Conservation (phyloP, 345 rosid genomes). For the Angophora floribunda region DNA sequence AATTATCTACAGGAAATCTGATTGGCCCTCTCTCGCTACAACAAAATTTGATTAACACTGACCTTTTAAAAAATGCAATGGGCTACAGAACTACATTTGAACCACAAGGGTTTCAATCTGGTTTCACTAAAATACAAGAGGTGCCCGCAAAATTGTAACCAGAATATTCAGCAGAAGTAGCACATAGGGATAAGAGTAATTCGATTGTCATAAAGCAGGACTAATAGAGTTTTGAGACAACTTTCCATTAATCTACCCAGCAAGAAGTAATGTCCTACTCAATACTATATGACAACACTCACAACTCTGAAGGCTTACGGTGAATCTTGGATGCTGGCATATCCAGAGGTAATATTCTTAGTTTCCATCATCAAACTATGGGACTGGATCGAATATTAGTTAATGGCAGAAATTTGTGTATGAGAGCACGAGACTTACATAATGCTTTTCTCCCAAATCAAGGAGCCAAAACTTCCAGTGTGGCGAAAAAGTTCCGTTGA, state of each 20-base stretch:
- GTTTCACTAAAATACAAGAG: background rate
- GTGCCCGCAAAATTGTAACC: background rate
- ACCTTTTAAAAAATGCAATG: background rate
- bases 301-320: background rate
- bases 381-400: background rate
- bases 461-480: conserved; percentile 55
- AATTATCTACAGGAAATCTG: background rate
- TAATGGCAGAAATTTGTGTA: background rate
- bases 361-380: background rate
- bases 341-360: background rate
- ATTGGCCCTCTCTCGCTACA: background rate
- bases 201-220: background rate
- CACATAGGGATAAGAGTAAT: background rate
- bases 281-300: background rate
- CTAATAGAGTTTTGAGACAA: background rate
- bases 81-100: background rate
- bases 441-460: conserved; percentile 28
- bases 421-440: conserved; percentile 17
- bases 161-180: background rate
- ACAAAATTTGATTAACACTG: background rate
- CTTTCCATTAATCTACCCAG: background rate
- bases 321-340: background rate
- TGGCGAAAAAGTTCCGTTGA: conserved; percentile 17
- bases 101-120: background rate
- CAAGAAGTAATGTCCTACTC: background rate